Evolutionary conservation across 2,329 filamentous ascomycete species (phyloP), one percentile per base, ranked within the genome.

Genomic region (Plectosphaerella cucumerina): DNA sequence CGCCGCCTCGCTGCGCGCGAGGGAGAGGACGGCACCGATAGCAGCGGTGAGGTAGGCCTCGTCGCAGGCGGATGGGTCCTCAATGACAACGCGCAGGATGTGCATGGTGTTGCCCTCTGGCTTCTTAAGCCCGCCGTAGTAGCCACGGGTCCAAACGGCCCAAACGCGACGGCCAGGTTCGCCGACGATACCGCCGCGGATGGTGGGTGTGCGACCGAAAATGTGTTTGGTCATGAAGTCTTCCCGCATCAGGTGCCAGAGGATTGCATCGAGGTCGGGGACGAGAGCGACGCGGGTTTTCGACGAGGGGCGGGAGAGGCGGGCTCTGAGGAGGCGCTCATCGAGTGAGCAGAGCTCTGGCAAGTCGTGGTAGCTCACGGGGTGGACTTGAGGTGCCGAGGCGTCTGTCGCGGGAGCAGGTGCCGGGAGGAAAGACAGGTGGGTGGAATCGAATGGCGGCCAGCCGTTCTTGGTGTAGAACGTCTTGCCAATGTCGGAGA

Each of bases 401-500:
- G 63, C 53, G 49, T 56, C 59, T 6, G 53, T 37, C 12, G 63
- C 57, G 1, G 64, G 55, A 5, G 60, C 58, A 51, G 70, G 52
- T 43, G 65, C 60, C 20, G 79, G 73, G 12, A 74, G 70, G 50
- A 95, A 79, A 31, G 79, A 75, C 42, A 95, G 75, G 65, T 96
- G 91, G 1, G 79, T 75, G 52, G 89, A 93, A 18, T 80, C 75
- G 60, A 87, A 92, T 0, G 84, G 77, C 46, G 82, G 77, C 92
- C 92, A 97, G 44, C 90, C 90, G 56, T 83, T 77, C 31, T 75
- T 76, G 4, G 86, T 81, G 70, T 97, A 97, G 69, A 91, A 97
- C 37, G 74, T 72, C 73, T 90, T 87, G 18, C 92, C 90, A 56
- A 95, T 91, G 61, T 95, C 90, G 9, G 90, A 96, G 68, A 85